A percentile compares a stretch with the other conserved stretches of the same genome.
Conservation (phyloP, 2,329 filamentous ascomycete species). For the Phyllosticta ampelicida region DNA sequence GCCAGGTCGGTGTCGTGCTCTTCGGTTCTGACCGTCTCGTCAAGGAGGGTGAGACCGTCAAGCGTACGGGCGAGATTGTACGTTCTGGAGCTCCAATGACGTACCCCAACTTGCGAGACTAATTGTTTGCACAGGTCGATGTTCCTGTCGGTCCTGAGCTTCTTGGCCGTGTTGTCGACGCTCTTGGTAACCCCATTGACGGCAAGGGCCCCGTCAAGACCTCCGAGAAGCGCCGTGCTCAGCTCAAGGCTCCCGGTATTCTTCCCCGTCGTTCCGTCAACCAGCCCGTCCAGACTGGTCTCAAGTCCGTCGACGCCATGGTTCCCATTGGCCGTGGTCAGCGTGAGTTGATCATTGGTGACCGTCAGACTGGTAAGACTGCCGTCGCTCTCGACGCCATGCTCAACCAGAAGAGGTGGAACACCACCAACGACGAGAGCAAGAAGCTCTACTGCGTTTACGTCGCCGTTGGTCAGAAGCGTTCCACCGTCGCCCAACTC, state of each 20-base stretch:
- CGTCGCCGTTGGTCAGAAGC: constrained; percentile 98
- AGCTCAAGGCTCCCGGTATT: constrained; percentile 98
- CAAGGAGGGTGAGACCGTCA: constrained; percentile 98
- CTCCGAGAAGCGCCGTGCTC: constrained; percentile 85
- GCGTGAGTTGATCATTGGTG: constrained; percentile 99
- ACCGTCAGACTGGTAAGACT: constrained; percentile 99
- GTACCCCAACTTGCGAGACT: not conserved
- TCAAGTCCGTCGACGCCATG: constrained; percentile 99
- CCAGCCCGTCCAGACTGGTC: constrained; percentile 97
- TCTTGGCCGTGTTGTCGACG: constrained; percentile 96
- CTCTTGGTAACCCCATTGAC: constrained; percentile 97
- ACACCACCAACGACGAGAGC: constrained; percentile 70
- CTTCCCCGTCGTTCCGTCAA: constrained; percentile 94
- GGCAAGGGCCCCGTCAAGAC: constrained; percentile 96
- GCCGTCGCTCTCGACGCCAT: constrained; percentile 96
- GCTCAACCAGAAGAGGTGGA: constrained; percentile 99
- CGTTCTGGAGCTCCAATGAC: constrained; percentile 31
- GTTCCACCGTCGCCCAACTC: constrained; percentile 96
- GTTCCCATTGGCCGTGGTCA: constrained; percentile 99
- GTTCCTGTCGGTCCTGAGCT: constrained; percentile 87
- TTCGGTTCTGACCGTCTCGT: constrained; percentile 99
- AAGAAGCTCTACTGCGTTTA: constrained; percentile 99
- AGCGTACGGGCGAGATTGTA: constrained; percentile 99
- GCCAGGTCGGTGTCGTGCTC: constrained; percentile 99
- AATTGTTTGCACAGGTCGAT: constrained; percentile 59